Conservation (phyloP, 108 stramenopile genomes). For the Pseudonitzschia pungens region DNA sequence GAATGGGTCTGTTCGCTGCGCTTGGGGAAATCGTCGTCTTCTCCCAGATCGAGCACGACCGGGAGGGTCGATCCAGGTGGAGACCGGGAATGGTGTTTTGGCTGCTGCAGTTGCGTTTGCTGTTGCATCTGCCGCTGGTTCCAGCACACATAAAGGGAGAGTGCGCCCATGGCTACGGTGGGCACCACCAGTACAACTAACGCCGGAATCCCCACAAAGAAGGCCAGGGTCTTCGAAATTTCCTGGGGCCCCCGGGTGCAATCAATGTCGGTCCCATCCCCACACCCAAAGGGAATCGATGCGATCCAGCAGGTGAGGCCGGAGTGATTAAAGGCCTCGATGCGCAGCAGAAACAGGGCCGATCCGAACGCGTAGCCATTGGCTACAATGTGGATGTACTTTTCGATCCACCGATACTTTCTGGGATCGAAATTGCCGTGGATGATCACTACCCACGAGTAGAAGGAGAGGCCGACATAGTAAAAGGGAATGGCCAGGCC, state of each 20-base stretch:
- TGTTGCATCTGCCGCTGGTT: neutral
- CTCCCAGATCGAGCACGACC: too few species aligned
- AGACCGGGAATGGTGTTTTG: too few species aligned
- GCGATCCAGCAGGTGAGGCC: neutral
- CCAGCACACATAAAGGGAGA: neutral
- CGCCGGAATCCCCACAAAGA: slow-evolving; percentile 4
- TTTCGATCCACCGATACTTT: slow-evolving; percentile 19
- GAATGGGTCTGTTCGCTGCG: neutral
- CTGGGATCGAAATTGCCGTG: slow-evolving; percentile 2
- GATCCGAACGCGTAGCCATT: slow-evolving; percentile 9
- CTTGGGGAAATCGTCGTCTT: neutral
- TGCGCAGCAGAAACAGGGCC: neutral
- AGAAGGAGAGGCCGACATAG: neutral
- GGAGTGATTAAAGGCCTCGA: neutral
- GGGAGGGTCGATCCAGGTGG: too few species aligned
- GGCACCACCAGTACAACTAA: neutral
- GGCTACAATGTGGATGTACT: slow-evolving; percentile 17
- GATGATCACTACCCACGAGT: neutral
- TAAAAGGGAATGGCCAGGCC: slow-evolving; percentile 6
- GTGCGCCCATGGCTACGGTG: neutral
- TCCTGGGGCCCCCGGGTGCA: slow-evolving; percentile 12
- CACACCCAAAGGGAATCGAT: slow-evolving; percentile 11
- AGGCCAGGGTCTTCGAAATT: neutral
- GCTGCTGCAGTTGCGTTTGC: neutral
- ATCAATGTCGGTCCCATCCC: neutral